Evolutionary conservation across 441 rosid species (phyloP).

Genomic region (Jatropha multifida): DNA sequence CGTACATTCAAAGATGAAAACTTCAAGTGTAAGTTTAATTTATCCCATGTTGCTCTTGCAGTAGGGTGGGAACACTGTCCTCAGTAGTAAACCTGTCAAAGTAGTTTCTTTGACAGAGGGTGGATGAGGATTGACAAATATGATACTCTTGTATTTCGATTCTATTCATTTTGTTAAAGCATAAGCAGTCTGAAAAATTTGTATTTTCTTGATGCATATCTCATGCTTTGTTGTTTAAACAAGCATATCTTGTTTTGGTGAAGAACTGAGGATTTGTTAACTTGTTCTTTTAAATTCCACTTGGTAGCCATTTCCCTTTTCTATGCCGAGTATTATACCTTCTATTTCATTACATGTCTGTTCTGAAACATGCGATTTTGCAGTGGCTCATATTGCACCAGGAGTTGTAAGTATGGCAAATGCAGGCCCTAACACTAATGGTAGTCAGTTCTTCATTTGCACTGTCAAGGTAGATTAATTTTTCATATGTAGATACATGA

Average conservation of each 20-base stretch:
- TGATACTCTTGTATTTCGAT: neutral
- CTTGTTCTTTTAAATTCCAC: conserved; percentile 1
- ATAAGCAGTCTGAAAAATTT: neutral
- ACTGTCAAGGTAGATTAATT: conserved; percentile 69
- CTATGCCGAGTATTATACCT: neutral
- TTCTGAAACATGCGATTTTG: conserved; percentile 28
- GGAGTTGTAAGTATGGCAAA: conserved; percentile 98
- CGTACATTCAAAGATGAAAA: conserved; percentile 94
- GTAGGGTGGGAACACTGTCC: neutral
- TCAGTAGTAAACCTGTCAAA: neutral
- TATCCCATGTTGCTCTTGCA: conserved; percentile 7
- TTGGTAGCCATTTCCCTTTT: neutral
- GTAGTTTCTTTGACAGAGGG: conserved; percentile 3
- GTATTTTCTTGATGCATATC: neutral
- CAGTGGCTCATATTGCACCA: conserved; percentile 91
- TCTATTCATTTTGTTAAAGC: neutral
- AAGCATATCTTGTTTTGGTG: neutral
- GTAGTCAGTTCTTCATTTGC: conserved; percentile 97
- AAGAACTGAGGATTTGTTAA: neutral
- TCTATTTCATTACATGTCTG: neutral
- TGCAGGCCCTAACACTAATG: conserved; percentile 98
- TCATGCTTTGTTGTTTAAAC: conserved; percentile 4
- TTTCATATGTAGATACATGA: neutral
- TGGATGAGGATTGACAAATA: neutral
- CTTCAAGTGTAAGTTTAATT: conserved; percentile 78